These are phyloP conservation scores for Peziza echinospora DNA, from an alignment of 495 filamentous ascomycete genomes.

Conservation along the genomic window DNA sequence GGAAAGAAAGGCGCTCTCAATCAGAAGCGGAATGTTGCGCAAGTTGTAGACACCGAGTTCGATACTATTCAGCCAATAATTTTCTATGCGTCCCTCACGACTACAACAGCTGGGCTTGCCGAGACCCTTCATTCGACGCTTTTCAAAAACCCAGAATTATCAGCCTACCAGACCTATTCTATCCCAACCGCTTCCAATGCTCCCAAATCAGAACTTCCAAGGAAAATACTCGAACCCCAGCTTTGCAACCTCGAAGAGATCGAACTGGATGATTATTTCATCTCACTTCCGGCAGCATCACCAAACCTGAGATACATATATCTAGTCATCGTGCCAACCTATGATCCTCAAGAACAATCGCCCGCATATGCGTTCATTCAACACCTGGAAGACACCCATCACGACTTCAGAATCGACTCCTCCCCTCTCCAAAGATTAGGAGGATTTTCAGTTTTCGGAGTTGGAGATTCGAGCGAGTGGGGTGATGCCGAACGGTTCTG, in stretches of 20 bases:
- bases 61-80: slow-evolving; percentile 48
- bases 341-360: slow-evolving; percentile 58
- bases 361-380: slow-evolving; percentile 60
- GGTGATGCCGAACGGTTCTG: slow-evolving; percentile 77
- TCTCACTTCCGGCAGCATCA: slow-evolving; percentile 33
- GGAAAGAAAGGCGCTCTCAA: slow-evolving; percentile 3
- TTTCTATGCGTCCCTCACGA: slow-evolving; percentile 74
- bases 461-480: slow-evolving; percentile 82
- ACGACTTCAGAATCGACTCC: slow-evolving; percentile 90
- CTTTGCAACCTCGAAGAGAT: slow-evolving; percentile 63
- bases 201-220: slow-evolving; percentile 7
- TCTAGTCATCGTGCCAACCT: slow-evolving; percentile 60
- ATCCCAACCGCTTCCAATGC: slow-evolving; percentile 21
- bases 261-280: slow-evolving; percentile 82
- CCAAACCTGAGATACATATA: slow-evolving; percentile 44
- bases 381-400: slow-evolving; percentile 72
- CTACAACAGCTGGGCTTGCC: slow-evolving; percentile 48
- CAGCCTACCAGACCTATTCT: slow-evolving; percentile 12
- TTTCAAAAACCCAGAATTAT: slow-evolving; percentile 9
- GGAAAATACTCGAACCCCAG: slow-evolving; percentile 33
- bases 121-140: slow-evolving; percentile 26
- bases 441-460: slow-evolving; percentile 83
- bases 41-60: slow-evolving; percentile 14
- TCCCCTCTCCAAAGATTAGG: slow-evolving; percentile 51
- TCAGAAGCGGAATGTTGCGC: slow-evolving; percentile 16